Conservation (phyloP, 148 eudicot species). For the Talinum fruticosum region DNA sequence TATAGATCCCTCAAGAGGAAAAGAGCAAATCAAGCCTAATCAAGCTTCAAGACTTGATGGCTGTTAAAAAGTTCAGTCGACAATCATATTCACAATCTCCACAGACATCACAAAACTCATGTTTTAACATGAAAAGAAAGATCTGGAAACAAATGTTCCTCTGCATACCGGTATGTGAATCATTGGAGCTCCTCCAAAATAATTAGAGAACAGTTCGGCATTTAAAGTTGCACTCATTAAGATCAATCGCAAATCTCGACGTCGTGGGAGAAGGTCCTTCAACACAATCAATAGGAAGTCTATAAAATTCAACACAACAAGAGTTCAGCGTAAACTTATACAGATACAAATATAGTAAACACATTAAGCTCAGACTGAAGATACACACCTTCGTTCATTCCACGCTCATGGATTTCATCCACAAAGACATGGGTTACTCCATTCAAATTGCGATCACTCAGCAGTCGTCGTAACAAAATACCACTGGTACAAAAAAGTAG, state of each 20-base stretch:
- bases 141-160: not conserved
- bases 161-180: slow-evolving; percentile 87
- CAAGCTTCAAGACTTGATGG: not conserved
- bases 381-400: slow-evolving; percentile 95
- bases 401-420: slow-evolving; percentile 99
- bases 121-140: not conserved
- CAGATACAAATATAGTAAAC: slow-evolving; percentile 5
- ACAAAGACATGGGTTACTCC: slow-evolving; percentile 98
- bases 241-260: slow-evolving; percentile 88
- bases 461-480: slow-evolving; percentile 85
- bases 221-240: slow-evolving; percentile 99
- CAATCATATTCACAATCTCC: not conserved
- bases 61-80: not conserved
- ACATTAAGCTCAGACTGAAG: slow-evolving; percentile 6
- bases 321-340: slow-evolving; percentile 12
- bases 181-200: slow-evolving; percentile 81
- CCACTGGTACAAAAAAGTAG: slow-evolving; percentile 99
- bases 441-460: slow-evolving; percentile 86
- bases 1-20: not conserved
- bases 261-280: slow-evolving; percentile 97
- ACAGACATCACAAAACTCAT: not conserved
- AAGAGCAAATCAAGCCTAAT: not conserved
- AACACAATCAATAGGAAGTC: slow-evolving; percentile 95
- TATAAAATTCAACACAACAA: slow-evolving; percentile 33
- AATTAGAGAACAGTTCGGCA: slow-evolving; percentile 90